Base-by-base conservation (phyloP, 768 basidiomycete genomes). In the Daedaleopsis sinensis region DNA sequence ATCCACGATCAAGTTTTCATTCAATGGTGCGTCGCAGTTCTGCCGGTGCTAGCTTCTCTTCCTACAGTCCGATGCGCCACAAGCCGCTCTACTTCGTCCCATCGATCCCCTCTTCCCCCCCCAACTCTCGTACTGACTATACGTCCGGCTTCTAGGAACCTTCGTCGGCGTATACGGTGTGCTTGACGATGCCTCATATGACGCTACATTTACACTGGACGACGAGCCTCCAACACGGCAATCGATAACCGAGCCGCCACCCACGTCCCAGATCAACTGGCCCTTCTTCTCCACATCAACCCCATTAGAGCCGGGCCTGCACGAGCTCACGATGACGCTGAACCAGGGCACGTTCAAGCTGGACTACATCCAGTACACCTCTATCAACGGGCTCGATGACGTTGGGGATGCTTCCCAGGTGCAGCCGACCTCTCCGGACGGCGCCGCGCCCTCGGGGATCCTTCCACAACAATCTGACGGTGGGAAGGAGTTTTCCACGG, bases 141-240 rank as follows among this genome's bases (percentile, higher is more conserved):
- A 37, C 18, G 11, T 23, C 16, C n/a, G 36, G 5, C 9, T 15
- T 12, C 16, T n/a, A 66, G 65, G 65, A 5, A 66, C 65, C 5
- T 61, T 55, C 37, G 43, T 66, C 18, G 55, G 58, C 6, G 65
- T 66, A 9, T 66, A 63, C 39, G 65, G 65, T 1, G 38, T 58
- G 9, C 49, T 63, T 4, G 43, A 38, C 48, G 52, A 13, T 37
- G 49, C 43, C 38, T 49, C 24, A 55, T 54, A 24, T 44, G 39
- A 21, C 52, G 59, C 53, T 18, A 49, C 61, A 1, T 62, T 57
- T 32, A 24, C 39, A 19, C 37, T 66, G 6, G 65, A 66, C 53
- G 57, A 52, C 37, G 42, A 27, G 11, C 10, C 24, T 5, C 51
- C 62, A 1, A 43, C 55, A 1, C 36, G 42, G 1, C 42, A 18